Base-by-base conservation (phyloP, 2,329 filamentous ascomycete genomes). In the Nothopassalora personata region DNA sequence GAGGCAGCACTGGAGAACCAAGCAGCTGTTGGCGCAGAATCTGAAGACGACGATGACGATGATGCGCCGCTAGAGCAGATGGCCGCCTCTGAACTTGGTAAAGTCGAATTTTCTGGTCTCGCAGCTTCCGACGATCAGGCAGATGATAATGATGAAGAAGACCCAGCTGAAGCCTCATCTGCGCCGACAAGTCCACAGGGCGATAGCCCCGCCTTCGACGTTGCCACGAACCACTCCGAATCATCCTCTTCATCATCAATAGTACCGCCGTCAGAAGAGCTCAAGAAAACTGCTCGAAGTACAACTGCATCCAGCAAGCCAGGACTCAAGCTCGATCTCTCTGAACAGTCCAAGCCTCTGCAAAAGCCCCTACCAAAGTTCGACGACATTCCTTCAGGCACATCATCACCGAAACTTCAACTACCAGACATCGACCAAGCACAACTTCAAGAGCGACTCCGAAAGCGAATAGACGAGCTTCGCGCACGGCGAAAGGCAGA, bases 401-500 rank as follows among this genome's bases (percentile, higher is more conserved):
- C 64, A 45, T 70, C 68, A 19, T 72, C 71, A 31, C 71, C 70
- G 3, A 70, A 72, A 62, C 54, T 73, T 66, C 68, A 72, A 66
- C 68, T 70, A 52, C 78, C 76, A 60, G 87, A 87, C 57, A 79
- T 85, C 62, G 87, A 92, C 70, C 87, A 87, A 46, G 85, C 90
- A 60, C 84, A 87, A 28, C 83, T 96, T 50, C 86, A 89, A 69
- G 85, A 87, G 58, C 87, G 92, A 48, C 81, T 99, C 53, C 86
- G 89, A 58, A 89, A 89, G 66, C 89, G 86, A 62, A 91, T 99
- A 57, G 90, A 94, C 67, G 87, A 87, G 49, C 84, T 97, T 53
- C 89, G 93, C 60, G 89, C 90, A 9, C 86, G 86, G 28, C 87
- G 94, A 60, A 96, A 96, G 74, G 92, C 93, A 5, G 91, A 95